Conservation (phyloP, 306 rosid species). For the Trifolium pratense region DNA sequence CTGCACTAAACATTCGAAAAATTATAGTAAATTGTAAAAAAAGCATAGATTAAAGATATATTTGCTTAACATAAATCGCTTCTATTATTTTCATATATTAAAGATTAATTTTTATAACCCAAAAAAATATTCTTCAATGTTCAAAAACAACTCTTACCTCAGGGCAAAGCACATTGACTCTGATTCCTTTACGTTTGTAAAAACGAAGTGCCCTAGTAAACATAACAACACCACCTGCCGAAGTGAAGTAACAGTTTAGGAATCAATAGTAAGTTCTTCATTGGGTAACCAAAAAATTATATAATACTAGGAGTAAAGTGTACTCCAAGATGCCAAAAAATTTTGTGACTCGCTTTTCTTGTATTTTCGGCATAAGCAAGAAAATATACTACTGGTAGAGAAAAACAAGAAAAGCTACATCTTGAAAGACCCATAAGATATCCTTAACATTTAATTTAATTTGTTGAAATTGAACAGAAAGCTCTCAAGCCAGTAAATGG, state of each 20-base stretch:
- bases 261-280: slow-evolving; percentile 35
- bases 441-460: background rate
- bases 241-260: slow-evolving; percentile 31
- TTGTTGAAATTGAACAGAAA: background rate
- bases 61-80: background rate
- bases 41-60: background rate
- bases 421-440: background rate
- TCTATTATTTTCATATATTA: slow-evolving; percentile 29
- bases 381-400: too few species aligned
- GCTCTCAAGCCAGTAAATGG: slow-evolving; percentile 12
- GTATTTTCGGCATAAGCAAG: too few species aligned
- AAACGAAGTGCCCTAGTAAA: slow-evolving; percentile 81
- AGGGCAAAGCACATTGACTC: slow-evolving; percentile 92
- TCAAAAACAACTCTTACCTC: slow-evolving; percentile 64
- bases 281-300: background rate
- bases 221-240: slow-evolving; percentile 85
- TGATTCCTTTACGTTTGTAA: slow-evolving; percentile 76
- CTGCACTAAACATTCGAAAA: slow-evolving; percentile 54
- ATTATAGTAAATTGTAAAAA: slow-evolving; percentile 29
- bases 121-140: slow-evolving; percentile 23
- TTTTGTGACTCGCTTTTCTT: background rate
- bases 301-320: background rate
- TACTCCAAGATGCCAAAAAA: background rate
- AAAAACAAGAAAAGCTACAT: background rate
- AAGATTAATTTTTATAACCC: slow-evolving; percentile 25